Conservation (phyloP, 2,329 filamentous ascomycete genomes). For the Bertia moriformis region DNA sequence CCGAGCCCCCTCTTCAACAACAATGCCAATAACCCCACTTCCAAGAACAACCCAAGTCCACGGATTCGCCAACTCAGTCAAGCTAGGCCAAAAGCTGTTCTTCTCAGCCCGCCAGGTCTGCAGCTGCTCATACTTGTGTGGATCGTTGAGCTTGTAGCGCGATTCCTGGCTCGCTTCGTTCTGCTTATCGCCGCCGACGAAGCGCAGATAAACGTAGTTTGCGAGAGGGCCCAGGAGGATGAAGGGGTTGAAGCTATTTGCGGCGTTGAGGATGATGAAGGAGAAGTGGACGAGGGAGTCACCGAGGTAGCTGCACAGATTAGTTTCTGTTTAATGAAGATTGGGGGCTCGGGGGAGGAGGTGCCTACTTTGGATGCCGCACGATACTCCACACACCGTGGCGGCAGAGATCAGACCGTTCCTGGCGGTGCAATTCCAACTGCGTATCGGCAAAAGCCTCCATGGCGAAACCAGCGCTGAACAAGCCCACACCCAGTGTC, state of each 20-base stretch:
- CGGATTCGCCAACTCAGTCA: conserved; percentile 32
- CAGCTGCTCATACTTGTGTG: conserved; percentile 35
- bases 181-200: conserved; percentile 37
- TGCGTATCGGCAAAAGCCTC: conserved; percentile 42
- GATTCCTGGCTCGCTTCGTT: conserved; percentile 35
- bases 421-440: conserved; percentile 30
- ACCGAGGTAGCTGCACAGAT: conserved; percentile 35
- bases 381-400: conserved; percentile 49
- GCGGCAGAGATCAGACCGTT: conserved; percentile 25
- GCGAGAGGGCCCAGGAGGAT: conserved; percentile 37
- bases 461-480: conserved; percentile 36
- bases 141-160: conserved; percentile 32
- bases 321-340: conserved; percentile 1
- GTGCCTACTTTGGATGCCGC: conserved; percentile 43
- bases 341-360: too few species aligned
- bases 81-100: conserved; percentile 43
- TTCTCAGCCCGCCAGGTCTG: conserved; percentile 33
- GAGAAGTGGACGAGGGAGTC: conserved; percentile 42
- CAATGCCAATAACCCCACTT: conserved; percentile 29
- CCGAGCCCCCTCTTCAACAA: conserved; percentile 21
- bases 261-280: conserved; percentile 41
- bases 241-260: conserved; percentile 35
- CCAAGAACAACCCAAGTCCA: conserved; percentile 39
- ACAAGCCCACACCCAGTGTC: conserved; percentile 33
- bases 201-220: conserved; percentile 43